Percentiles rank a stretch among this genome's conserved stretches.
These are phyloP conservation scores for Boletus patriciae DNA, from an alignment of 768 basidiomycete species.

Conservation along the genomic window DNA sequence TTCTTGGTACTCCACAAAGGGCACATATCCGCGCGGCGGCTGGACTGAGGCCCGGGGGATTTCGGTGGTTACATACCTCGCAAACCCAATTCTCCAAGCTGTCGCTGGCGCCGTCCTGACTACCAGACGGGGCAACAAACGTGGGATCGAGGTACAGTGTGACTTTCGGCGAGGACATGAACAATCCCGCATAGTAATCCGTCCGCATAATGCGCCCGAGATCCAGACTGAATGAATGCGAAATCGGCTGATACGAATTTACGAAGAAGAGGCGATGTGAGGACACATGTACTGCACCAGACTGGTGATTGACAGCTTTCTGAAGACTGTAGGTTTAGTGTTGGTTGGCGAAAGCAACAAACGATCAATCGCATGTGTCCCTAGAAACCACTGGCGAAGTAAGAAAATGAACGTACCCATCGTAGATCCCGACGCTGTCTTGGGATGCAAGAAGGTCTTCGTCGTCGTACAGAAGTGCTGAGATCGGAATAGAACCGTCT, in stretches of 20 bases:
- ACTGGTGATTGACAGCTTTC: conserved; percentile 79
- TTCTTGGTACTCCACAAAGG: conserved; percentile 79
- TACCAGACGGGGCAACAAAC: conserved; percentile 24
- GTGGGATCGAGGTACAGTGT: conserved; percentile 62
- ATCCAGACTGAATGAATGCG: conserved; percentile 65
- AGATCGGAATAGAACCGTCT: conserved; percentile 78
- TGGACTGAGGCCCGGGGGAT: conserved; percentile 74
- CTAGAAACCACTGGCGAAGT: conserved; percentile 10
- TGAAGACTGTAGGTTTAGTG: conserved; percentile 56
- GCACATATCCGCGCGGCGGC: conserved; percentile 67
- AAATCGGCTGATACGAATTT: conserved; percentile 47
- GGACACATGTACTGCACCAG: conserved; percentile 70
- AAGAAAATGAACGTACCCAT: conserved; percentile 61
- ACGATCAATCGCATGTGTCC: conserved; percentile 20
- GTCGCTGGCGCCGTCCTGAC: conserved; percentile 33
- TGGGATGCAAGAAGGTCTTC: conserved; percentile 75
- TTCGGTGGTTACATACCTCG: conserved; percentile 82
- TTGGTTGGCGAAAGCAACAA: conserved; percentile 28
- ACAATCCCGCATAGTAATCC: conserved; percentile 86
- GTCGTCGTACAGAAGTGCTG: conserved; percentile 74
- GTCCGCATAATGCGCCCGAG: conserved; percentile 69
- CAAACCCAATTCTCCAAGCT: conserved; percentile 73
- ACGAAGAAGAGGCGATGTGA: conserved; percentile 87
- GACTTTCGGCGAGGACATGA: conserved; percentile 87
- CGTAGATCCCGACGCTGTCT: conserved; percentile 85